Conservation (phyloP, 2,329 filamentous ascomycete genomes). For the Curvularia lunata region DNA sequence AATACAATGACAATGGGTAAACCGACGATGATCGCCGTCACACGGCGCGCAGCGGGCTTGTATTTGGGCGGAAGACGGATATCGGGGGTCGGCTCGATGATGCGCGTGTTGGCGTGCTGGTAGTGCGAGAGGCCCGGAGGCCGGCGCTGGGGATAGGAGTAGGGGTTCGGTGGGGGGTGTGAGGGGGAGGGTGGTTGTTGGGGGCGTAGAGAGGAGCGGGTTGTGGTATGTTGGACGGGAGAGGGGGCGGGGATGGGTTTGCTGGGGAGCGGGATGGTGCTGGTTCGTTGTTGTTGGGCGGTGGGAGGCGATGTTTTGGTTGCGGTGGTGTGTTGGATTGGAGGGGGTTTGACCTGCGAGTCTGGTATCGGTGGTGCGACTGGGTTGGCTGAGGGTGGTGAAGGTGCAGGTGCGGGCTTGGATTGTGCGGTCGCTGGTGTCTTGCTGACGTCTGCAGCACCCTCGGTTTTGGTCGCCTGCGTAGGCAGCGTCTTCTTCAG, state of each 20-base stretch:
- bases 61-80: constrained; percentile 40
- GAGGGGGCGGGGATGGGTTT: constrained; percentile 25
- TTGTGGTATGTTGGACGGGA: constrained; percentile 3
- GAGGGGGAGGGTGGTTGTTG: constrained; percentile 13
- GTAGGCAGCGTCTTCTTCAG: constrained; percentile 19
- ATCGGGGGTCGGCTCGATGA: constrained; percentile 32
- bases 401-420: constrained; percentile 11
- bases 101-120: constrained; percentile 7
- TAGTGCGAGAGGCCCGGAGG: neutral
- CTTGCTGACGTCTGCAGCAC: neutral
- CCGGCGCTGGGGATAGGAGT: neutral
- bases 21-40: constrained; percentile 46
- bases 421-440: constrained; percentile 14
- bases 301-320: neutral
- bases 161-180: constrained; percentile 1
- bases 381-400: neutral
- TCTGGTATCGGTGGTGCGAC: neutral
- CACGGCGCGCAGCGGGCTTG: constrained; percentile 37
- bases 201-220: constrained; percentile 9
- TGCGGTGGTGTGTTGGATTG: neutral
- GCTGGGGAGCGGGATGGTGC: constrained; percentile 37
- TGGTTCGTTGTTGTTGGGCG: constrained; percentile 12
- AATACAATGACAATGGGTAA: constrained; percentile 44
- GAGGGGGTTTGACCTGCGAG: neutral
- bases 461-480: neutral